Base-by-base conservation (phyloP, 768 basidiomycete species). In the Pholiota molesta region DNA sequence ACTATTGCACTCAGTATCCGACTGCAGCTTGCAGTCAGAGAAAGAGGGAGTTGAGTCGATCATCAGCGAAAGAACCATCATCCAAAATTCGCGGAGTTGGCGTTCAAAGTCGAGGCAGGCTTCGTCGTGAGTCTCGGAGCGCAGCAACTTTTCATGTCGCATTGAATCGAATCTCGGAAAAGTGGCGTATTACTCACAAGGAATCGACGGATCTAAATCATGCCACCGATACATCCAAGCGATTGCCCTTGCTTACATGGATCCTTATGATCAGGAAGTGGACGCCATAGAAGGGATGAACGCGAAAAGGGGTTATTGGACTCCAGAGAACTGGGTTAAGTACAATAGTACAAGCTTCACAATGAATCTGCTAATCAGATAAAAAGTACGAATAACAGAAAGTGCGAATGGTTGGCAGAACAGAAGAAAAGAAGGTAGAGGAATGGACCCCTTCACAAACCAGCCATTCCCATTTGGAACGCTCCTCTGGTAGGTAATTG, bases 381-480 rank as follows among this genome's bases (percentile, higher is more conserved):
- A 60, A 56, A 57, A 47, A 55, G 57, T 58, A 47, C 60, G 57
- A 64, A 62, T 62, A 59, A 59, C 59, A 64, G 60, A 65, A 51
- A 45, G 51, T 62, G 49, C 63, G 67, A 66, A 65, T 65, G 68
- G 62, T 66, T 64, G 57, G 64, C 64, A 63, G 63, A 62, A 57
- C 35, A 61, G 63, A 60, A 59, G 58, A 44, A 55, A 64, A 70
- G 61, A 53, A 63, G 44, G 62, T 26, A 65, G 66, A 55, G 52
- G 53, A 52, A 64, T 58, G 55, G 53, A 62, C 55, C 54, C 55
- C 47, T 66, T 79, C 69, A 83, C 75, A 81, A 74, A 63, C 81
- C 81, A 62, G 80, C 80, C 75, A 84, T 79, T 59, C 81, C 78
- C 77, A 85, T 81, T 68, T 80, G 83, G 75, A 84, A 83, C 17